These are phyloP conservation scores for Diaporthe destruens DNA, from an alignment of 2,329 filamentous ascomycete species.

Conservation along the genomic window DNA sequence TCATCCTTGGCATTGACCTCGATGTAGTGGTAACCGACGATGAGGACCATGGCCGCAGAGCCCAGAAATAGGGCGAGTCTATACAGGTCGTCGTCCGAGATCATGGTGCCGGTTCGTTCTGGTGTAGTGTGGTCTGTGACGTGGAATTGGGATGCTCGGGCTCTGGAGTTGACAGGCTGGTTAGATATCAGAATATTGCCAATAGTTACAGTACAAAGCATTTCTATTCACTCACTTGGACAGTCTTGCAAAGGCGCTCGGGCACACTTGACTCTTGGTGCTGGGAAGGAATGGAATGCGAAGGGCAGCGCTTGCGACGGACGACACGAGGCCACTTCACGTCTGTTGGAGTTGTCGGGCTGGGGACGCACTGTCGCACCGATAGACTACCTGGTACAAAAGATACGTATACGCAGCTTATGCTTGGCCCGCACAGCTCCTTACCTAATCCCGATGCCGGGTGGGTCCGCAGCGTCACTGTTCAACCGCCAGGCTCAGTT, in stretches of 20 bases:
- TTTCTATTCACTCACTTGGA: background rate
- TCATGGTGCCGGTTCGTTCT: slow-evolving; percentile 73
- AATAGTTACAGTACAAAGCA: background rate
- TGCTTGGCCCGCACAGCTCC: background rate
- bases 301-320: slow-evolving; percentile 7
- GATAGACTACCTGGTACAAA: background rate
- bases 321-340: slow-evolving; percentile 35
- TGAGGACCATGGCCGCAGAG: slow-evolving; percentile 88
- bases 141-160: background rate
- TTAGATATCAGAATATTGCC: background rate
- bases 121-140: background rate
- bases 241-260: background rate
- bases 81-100: slow-evolving; percentile 93
- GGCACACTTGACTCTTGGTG: background rate
- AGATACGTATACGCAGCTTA: slow-evolving; percentile 4
- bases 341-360: slow-evolving; percentile 33
- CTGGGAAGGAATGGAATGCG: slow-evolving; percentile 24
- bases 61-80: slow-evolving; percentile 93
- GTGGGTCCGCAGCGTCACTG: slow-evolving; percentile 35
- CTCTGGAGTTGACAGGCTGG: slow-evolving; percentile 23
- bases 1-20: slow-evolving; percentile 82
- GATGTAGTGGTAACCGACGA: slow-evolving; percentile 95
- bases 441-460: slow-evolving; percentile 24
- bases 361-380: background rate
- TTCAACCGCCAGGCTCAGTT: slow-evolving; percentile 22